phyloP scores from a whole-genome alignment of 768 basidiomycete genomes.

The Coprinopsis marcescibilis region DNA sequence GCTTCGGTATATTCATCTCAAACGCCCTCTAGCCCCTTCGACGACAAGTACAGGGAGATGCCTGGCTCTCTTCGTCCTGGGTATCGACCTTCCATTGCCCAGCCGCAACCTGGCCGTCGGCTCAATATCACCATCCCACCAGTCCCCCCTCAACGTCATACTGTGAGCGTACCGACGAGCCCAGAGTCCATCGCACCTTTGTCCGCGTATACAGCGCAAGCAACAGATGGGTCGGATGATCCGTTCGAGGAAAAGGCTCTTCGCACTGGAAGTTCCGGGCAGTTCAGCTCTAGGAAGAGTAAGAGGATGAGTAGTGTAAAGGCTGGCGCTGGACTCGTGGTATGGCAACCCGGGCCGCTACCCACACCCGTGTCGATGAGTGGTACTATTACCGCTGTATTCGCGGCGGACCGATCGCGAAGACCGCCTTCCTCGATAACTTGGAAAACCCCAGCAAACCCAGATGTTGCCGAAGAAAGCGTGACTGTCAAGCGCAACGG shows the following conservation, averaged over 20 bases:
- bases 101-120: background rate
- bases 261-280: conserved; percentile 3
- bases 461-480: background rate
- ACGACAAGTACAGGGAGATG: too few species aligned
- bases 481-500: background rate
- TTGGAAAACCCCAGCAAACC: background rate
- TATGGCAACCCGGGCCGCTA: background rate
- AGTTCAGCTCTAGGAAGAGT: too few species aligned
- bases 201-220: background rate
- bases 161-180: conserved; percentile 2
- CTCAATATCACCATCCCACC: background rate
- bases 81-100: background rate
- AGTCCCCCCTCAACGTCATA: background rate
- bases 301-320: conserved; percentile 1
- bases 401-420: background rate
- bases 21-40: too few species aligned
- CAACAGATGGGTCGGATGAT: conserved; percentile 1
- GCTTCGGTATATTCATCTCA: too few species aligned
- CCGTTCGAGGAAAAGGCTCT: conserved; percentile 5
- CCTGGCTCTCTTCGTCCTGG: too few species aligned
- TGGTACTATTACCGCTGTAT: background rate
- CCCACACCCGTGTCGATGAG: background rate
- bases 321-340: conserved; percentile 1
- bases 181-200: background rate
- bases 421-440: background rate